These are phyloP conservation scores for Teratosphaeria nubilosa DNA, from an alignment of 2,329 filamentous ascomycete genomes.

Conservation along the genomic window DNA sequence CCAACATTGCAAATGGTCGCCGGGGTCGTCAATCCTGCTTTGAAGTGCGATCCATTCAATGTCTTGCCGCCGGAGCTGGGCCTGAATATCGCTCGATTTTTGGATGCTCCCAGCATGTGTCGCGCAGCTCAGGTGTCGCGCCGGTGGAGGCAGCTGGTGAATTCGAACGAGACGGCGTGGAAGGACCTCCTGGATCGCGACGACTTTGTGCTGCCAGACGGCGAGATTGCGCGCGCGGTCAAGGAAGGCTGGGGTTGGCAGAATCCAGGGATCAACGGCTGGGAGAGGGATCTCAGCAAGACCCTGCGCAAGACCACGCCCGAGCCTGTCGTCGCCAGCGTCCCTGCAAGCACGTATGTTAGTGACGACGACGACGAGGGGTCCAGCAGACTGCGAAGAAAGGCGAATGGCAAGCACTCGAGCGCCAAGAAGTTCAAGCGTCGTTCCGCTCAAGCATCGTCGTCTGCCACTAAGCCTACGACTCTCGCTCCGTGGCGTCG, in stretches of 20 bases:
- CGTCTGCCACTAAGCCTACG: slow-evolving; percentile 34
- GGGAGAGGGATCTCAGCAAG: slow-evolving; percentile 69
- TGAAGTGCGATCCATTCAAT: slow-evolving; percentile 87
- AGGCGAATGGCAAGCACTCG: slow-evolving; percentile 12
- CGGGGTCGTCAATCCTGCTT: slow-evolving; percentile 79
- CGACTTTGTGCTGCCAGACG: slow-evolving; percentile 66
- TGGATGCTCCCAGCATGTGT: slow-evolving; percentile 78
- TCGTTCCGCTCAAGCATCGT: slow-evolving; percentile 13
- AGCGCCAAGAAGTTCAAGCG: slow-evolving; percentile 43
- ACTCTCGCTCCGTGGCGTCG: slow-evolving; percentile 31
- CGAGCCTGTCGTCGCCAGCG: slow-evolving; percentile 5
- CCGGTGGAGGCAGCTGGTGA: slow-evolving; percentile 82
- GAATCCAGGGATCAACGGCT: slow-evolving; percentile 59
- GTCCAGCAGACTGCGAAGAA: slow-evolving; percentile 17
- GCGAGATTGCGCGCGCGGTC: slow-evolving; percentile 78
- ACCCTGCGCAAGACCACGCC: slow-evolving; percentile 20
- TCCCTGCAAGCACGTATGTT: slow-evolving; percentile 4
- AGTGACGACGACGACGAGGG: slow-evolving; percentile 23
- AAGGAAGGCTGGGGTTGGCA: slow-evolving; percentile 97
- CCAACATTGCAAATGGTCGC: slow-evolving; percentile 84
- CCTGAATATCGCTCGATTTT: slow-evolving; percentile 75
- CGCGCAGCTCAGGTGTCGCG: slow-evolving; percentile 87
- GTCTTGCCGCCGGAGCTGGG: slow-evolving; percentile 78
- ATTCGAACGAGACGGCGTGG: slow-evolving; percentile 92
- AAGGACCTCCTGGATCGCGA: slow-evolving; percentile 82